phyloP scores from a whole-genome alignment of 305 asterid species.

The Fraxinus sp. region DNA sequence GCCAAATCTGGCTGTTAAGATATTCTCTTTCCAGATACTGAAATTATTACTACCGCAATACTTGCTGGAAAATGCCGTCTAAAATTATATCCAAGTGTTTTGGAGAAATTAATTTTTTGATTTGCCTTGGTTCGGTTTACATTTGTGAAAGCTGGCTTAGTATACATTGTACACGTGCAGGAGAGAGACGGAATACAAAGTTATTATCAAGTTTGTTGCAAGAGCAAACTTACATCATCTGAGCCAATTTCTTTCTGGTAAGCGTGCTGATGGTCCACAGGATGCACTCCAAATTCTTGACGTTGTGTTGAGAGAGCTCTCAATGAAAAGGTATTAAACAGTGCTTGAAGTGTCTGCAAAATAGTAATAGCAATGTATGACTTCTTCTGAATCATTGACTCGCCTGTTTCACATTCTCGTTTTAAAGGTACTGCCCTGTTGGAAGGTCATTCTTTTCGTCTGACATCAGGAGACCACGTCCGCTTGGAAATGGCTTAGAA shows the following conservation, averaged over 20 bases:
- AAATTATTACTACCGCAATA: neutral
- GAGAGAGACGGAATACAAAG: constrained; percentile 83
- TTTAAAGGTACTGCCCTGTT: constrained; percentile 75
- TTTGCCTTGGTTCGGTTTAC: neutral
- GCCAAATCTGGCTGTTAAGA: constrained; percentile 6
- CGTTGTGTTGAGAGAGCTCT: constrained; percentile 88
- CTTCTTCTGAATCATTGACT: neutral
- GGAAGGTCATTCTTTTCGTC: constrained; percentile 96
- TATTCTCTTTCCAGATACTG: neutral
- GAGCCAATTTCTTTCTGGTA: constrained; percentile 90
- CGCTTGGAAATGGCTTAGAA: constrained; percentile 94
- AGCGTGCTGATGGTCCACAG: constrained; percentile 85
- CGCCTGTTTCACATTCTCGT: neutral
- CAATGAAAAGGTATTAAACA: constrained; percentile 61
- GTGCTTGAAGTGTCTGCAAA: neutral
- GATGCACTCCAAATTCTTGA: constrained; percentile 95
- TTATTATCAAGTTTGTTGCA: constrained; percentile 78
- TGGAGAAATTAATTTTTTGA: neutral
- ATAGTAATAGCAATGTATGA: neutral
- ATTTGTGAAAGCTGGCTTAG: neutral
- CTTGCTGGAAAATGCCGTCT: neutral
- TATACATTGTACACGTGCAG: constrained; percentile 39
- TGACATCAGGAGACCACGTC: constrained; percentile 74
- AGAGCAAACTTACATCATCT: constrained; percentile 84
- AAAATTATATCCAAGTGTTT: neutral